phyloP scores from a whole-genome alignment of 1,284 basidiomycete genomes.

The Ceratobasidium sp. region DNA sequence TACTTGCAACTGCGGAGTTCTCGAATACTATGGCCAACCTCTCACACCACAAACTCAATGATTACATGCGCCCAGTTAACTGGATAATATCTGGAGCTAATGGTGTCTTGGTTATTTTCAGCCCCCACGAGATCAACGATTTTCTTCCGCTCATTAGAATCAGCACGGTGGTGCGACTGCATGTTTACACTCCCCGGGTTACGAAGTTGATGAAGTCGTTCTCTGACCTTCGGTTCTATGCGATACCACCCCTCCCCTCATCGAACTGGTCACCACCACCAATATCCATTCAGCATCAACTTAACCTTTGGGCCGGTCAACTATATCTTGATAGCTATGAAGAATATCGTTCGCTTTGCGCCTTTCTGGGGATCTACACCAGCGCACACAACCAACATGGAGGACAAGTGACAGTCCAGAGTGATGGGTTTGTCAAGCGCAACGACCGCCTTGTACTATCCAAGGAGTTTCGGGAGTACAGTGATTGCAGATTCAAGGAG shows the following conservation, averaged over 20 bases:
- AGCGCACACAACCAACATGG: neutral
- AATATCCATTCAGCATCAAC: constrained; percentile 47
- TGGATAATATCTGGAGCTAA: constrained; percentile 58
- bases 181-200: constrained; percentile 59
- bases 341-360: constrained; percentile 54
- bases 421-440: constrained; percentile 9
- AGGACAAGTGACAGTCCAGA: neutral
- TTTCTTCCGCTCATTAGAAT: constrained; percentile 56
- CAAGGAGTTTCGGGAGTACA: neutral
- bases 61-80: constrained; percentile 41
- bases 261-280: neutral
- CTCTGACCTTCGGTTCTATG: constrained; percentile 45
- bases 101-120: constrained; percentile 52
- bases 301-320: constrained; percentile 61
- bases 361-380: constrained; percentile 55
- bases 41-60: neutral
- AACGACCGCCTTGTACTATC: neutral
- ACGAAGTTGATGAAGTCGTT: constrained; percentile 55
- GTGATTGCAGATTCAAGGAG: neutral
- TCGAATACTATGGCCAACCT: constrained; percentile 46
- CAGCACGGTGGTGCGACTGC: constrained; percentile 55
- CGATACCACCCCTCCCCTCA: constrained; percentile 43
- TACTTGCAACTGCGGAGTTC: constrained; percentile 50
- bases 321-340: constrained; percentile 55
- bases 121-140: constrained; percentile 60